Conservation (phyloP, 176 grass and related monocot genomes). For the Carex cristatella region DNA sequence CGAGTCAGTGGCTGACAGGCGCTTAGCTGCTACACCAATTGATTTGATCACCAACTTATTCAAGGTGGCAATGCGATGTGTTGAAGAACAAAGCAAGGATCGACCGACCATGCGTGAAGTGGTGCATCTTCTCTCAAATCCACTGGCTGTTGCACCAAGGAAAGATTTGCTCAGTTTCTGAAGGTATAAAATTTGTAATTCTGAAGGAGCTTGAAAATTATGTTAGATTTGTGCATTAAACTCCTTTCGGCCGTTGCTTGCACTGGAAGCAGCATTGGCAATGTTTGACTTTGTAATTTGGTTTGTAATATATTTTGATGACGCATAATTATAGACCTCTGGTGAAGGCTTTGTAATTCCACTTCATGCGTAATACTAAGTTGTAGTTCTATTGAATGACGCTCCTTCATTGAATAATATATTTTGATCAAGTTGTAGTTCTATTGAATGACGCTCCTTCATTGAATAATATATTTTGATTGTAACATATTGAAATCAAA, state of each 20-base stretch:
- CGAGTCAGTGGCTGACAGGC: slow-evolving; percentile 42
- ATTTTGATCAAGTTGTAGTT: background rate
- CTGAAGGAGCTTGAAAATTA: background rate
- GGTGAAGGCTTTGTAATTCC: slow-evolving; percentile 8
- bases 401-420: background rate
- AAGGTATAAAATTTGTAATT: background rate
- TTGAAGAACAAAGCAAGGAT: slow-evolving; percentile 57
- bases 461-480: background rate
- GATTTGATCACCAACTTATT: slow-evolving; percentile 48
- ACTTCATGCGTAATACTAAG: background rate
- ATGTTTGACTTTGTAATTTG: slow-evolving; percentile 11
- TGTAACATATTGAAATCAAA: background rate
- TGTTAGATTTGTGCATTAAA: background rate
- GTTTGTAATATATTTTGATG: slow-evolving; percentile 17
- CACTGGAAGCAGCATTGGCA: slow-evolving; percentile 1
- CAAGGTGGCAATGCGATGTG: slow-evolving; percentile 64
- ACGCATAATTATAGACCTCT: slow-evolving; percentile 2
- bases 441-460: background rate
- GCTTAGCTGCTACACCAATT: slow-evolving; percentile 36
- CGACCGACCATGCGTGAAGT: slow-evolving; percentile 79
- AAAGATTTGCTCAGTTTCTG: slow-evolving; percentile 33
- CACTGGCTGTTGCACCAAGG: slow-evolving; percentile 8
- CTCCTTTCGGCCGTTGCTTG: background rate
- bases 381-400: background rate
- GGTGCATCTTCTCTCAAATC: slow-evolving; percentile 69